phyloP scores from a whole-genome alignment of 768 basidiomycete species.

The Leccinum uliginosum region DNA sequence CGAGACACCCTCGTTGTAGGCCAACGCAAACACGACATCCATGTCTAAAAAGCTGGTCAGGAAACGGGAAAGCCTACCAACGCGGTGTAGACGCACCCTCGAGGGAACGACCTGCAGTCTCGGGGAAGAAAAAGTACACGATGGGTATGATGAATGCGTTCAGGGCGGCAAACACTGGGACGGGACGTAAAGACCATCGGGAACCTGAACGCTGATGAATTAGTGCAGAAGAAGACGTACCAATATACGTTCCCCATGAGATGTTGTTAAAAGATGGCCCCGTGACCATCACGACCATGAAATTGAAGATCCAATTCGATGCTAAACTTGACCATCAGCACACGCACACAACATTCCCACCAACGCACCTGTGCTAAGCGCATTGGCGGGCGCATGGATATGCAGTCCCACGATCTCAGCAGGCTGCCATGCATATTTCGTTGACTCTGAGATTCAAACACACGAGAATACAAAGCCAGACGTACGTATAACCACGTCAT shows the following conservation, averaged over 20 bases:
- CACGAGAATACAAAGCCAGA: neutral
- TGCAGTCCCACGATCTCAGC: conserved; percentile 62
- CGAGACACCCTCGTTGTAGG: conserved; percentile 40
- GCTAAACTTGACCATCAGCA: conserved; percentile 12
- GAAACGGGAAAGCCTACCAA: neutral
- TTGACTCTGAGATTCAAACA: neutral
- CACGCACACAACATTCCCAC: neutral
- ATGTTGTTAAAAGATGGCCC: conserved; percentile 57
- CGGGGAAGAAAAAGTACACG: conserved; percentile 59
- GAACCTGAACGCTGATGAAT: neutral
- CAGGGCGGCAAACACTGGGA: conserved; percentile 47
- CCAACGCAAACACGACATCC: conserved; percentile 46
- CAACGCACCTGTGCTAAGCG: conserved; percentile 46
- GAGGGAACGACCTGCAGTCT: conserved; percentile 55
- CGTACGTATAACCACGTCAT: conserved; percentile 69
- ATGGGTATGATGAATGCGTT: conserved; percentile 55
- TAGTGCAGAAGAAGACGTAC: conserved; percentile 21
- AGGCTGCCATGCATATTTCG: conserved; percentile 34
- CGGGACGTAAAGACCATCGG: neutral
- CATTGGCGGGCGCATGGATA: conserved; percentile 62
- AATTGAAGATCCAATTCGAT: conserved; percentile 56
- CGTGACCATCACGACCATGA: conserved; percentile 56
- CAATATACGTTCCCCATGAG: conserved; percentile 57
- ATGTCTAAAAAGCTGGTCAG: conserved; percentile 29
- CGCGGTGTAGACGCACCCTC: conserved; percentile 35